phyloP scores from a whole-genome alignment of 352 stramenopile genomes.

The Pythium sp. region DNA sequence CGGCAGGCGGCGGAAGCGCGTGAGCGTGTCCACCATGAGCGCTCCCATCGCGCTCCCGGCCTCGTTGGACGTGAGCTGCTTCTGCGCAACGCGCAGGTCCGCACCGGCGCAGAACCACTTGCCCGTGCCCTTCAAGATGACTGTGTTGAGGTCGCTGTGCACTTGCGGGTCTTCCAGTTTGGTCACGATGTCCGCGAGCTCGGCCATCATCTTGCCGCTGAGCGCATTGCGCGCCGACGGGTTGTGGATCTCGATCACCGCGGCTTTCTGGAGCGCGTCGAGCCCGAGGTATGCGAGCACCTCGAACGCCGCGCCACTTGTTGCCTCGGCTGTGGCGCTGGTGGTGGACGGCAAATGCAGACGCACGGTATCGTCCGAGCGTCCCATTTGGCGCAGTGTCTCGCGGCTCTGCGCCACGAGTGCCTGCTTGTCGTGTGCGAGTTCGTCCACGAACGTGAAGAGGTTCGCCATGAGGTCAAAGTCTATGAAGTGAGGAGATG shows the following conservation, averaged over 20 bases:
- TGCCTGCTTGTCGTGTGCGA: constrained; percentile 31
- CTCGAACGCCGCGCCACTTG: background rate
- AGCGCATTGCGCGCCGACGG: constrained; percentile 67
- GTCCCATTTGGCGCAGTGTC: constrained; percentile 39
- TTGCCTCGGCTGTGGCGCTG: constrained; percentile 7
- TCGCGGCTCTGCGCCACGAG: constrained; percentile 42
- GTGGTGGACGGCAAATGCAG: constrained; percentile 28
- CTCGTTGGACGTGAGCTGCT: constrained; percentile 68
- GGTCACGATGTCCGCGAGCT: constrained; percentile 69
- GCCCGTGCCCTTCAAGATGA: constrained; percentile 51
- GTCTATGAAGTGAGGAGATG: background rate
- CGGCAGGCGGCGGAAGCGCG: constrained; percentile 65
- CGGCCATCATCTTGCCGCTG: constrained; percentile 87
- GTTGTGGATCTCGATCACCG: constrained; percentile 73
- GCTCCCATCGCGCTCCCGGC: constrained; percentile 62
- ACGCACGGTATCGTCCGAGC: constrained; percentile 32
- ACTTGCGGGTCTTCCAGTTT: constrained; percentile 54
- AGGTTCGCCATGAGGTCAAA: constrained; percentile 23
- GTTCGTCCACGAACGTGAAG: constrained; percentile 56
- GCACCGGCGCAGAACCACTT: constrained; percentile 86
- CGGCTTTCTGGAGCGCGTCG: constrained; percentile 37
- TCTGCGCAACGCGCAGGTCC: constrained; percentile 74
- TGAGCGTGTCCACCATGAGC: constrained; percentile 76
- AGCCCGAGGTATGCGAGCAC: constrained; percentile 18
- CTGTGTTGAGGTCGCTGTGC: constrained; percentile 51